Conservation (phyloP, 2,329 filamentous ascomycete species). For the Colletotrichum sansevieriae region DNA sequence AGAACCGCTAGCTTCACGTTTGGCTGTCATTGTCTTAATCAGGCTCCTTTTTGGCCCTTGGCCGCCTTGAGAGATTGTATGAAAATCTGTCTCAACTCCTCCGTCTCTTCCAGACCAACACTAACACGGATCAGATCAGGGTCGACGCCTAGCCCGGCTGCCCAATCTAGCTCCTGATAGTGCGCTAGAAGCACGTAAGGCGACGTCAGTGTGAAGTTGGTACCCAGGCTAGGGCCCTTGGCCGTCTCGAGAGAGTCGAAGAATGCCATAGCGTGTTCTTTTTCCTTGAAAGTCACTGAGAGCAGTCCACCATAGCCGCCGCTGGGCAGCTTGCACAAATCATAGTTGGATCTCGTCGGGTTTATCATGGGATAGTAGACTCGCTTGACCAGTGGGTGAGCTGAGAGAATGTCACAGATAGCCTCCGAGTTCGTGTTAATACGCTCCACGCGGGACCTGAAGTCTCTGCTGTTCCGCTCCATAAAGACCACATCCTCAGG, state of each 20-base stretch:
- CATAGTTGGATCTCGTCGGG: conserved; percentile 78
- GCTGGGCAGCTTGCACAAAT: conserved; percentile 77
- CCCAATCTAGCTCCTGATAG: conserved; percentile 94
- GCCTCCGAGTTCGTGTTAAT: conserved; percentile 89
- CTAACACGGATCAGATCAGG: conserved; percentile 86
- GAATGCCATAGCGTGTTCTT: conserved; percentile 80
- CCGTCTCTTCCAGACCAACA: conserved; percentile 86
- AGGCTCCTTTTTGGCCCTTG: conserved; percentile 43
- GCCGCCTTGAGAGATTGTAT: conserved; percentile 76
- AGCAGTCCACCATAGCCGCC: conserved; percentile 93
- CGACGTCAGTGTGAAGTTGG: conserved; percentile 93
- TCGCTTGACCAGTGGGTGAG: conserved; percentile 74
- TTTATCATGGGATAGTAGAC: conserved; percentile 91
- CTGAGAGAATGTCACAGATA: conserved; percentile 78
- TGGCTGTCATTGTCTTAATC: neutral
- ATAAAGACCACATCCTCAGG: conserved; percentile 94
- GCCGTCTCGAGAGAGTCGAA: conserved; percentile 88
- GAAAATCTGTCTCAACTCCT: conserved; percentile 74
- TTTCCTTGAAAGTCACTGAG: conserved; percentile 82
- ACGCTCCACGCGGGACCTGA: conserved; percentile 82
- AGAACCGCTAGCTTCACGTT: neutral
- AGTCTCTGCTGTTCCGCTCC: conserved; percentile 96
- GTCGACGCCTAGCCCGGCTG: conserved; percentile 83
- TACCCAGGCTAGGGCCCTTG: conserved; percentile 95
- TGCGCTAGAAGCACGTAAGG: conserved; percentile 95